Base-by-base conservation (phyloP, 2,329 filamentous ascomycete species). In the Phyllosticta citribraziliensis region DNA sequence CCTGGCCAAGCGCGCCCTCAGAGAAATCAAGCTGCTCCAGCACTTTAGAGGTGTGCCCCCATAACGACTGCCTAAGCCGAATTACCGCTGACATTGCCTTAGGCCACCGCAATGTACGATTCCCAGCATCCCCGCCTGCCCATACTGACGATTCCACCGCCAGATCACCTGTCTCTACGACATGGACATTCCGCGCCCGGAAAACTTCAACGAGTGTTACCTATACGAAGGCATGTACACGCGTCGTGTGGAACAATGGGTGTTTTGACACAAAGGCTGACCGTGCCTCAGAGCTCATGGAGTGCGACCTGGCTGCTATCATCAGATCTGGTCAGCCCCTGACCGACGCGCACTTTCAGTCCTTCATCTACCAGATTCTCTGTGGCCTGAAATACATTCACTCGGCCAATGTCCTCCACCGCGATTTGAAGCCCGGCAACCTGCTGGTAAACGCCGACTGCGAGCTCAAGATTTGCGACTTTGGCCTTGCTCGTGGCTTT, bases 311-410 rank as follows among this genome's bases (percentile, higher is more conserved):
- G 74, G 94, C 94, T 33, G 94, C 94, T 67, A 99, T 99, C 74
- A 97, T 99, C 70, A 87, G 94, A 67, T 97, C 93, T 52, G 94
- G 94, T 64, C 94, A 99, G 75, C 92, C 94, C 55, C 82, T 99
- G 73, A 99, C 94, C 71, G 94, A 99, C 73, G 94, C 94, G 60
- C 94, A 99, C 77, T 99, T 99, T 81, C 94, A 99, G 78, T 97
- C 94, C 58, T 99, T 99, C 79, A 97, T 99, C 78, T 99, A 99
- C 81, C 94, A 99, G 82, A 99, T 99, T 67, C 88, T 99, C 5
- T 97, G 94, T 74, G 94, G 94, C 66, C 82, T 99, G 68, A 99
- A 99, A 81, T 99, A 97, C 77, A 97, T 99, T 67, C 94, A 99
- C 80, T 97, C 93, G 22, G 94, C 94, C 68, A 97, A 97, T 70